A percentile compares a stretch with the other conserved stretches of the same genome.
Evolutionary conservation across 352 stramenopile genomes (phyloP).

Genomic region (Halophytophthora batemanensis): DNA sequence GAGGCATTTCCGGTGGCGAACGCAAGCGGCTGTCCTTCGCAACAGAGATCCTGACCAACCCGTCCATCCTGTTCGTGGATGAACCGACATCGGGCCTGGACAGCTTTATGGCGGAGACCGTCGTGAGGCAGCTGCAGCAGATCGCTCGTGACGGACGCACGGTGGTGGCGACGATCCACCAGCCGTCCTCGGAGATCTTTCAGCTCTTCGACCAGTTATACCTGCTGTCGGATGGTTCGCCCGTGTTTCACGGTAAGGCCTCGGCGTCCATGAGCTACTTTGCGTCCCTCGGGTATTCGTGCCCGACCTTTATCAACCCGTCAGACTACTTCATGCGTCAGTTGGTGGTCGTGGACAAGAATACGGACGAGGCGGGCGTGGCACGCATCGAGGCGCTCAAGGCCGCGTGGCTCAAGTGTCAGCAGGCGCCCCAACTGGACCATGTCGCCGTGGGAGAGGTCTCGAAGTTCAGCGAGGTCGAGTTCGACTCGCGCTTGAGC

Average conservation of each 20-base stretch:
- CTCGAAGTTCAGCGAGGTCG: not conserved
- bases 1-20: slow-evolving; percentile 72
- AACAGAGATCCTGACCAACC: slow-evolving; percentile 83
- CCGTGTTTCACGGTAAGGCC: slow-evolving; percentile 52
- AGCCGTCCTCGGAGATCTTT: slow-evolving; percentile 61
- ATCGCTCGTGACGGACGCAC: slow-evolving; percentile 79
- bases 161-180: slow-evolving; percentile 87
- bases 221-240: slow-evolving; percentile 39
- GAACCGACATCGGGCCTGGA: slow-evolving; percentile 71
- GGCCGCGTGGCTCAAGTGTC: slow-evolving; percentile 24
- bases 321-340: slow-evolving; percentile 68
- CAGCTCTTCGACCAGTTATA: slow-evolving; percentile 54
- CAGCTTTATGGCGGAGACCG: slow-evolving; percentile 49
- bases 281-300: slow-evolving; percentile 30
- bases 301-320: slow-evolving; percentile 46
- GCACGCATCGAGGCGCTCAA: slow-evolving; percentile 38
- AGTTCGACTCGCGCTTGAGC: slow-evolving; percentile 16
- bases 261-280: slow-evolving; percentile 48
- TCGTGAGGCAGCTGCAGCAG: slow-evolving; percentile 45
- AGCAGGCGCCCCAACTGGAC: slow-evolving; percentile 8
- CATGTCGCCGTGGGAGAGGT: not conserved
- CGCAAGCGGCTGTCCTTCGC: slow-evolving; percentile 81
- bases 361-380: slow-evolving; percentile 28
- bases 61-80: slow-evolving; percentile 82
- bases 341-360: slow-evolving; percentile 50